phyloP scores from a whole-genome alignment of 805 yeast species.

The Saccharomycopsis fermentans region DNA sequence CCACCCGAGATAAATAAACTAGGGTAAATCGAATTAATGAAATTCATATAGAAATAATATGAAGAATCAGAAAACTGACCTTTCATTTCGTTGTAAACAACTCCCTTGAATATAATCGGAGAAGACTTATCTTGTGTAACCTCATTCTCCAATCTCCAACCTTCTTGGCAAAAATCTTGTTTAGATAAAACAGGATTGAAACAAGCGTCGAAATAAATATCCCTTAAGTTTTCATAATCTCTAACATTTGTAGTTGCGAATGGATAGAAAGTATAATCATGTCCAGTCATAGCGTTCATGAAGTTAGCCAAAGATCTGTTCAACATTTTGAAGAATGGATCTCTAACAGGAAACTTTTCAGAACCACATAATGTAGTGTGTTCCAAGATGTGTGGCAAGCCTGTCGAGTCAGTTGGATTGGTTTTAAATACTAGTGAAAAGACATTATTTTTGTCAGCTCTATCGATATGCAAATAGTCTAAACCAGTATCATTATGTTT shows the following conservation, averaged over 20 bases:
- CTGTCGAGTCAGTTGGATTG: conserved; percentile 89
- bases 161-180: conserved; percentile 88
- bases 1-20: conserved; percentile 88
- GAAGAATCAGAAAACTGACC: conserved; percentile 89
- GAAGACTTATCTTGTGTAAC: conserved; percentile 44
- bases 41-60: conserved; percentile 75
- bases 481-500: conserved; percentile 63
- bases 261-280: conserved; percentile 91
- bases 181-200: conserved; percentile 67
- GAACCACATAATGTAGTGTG: conserved; percentile 97
- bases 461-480: conserved; percentile 74
- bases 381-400: conserved; percentile 92
- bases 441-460: conserved; percentile 77
- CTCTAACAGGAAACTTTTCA: conserved; percentile 81
- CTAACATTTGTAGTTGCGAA: conserved; percentile 84
- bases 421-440: conserved; percentile 87
- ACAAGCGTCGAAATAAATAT: conserved; percentile 81
- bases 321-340: conserved; percentile 96
- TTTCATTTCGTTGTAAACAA: conserved; percentile 96
- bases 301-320: conserved; percentile 89
- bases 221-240: conserved; percentile 76
- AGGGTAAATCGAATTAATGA: conserved; percentile 76
- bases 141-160: conserved; percentile 88
- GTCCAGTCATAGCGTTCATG: conserved; percentile 99
- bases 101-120: conserved; percentile 79